Evolutionary conservation across 1,284 basidiomycete genomes (phyloP).

Genomic region (Trametes hirsuta): DNA sequence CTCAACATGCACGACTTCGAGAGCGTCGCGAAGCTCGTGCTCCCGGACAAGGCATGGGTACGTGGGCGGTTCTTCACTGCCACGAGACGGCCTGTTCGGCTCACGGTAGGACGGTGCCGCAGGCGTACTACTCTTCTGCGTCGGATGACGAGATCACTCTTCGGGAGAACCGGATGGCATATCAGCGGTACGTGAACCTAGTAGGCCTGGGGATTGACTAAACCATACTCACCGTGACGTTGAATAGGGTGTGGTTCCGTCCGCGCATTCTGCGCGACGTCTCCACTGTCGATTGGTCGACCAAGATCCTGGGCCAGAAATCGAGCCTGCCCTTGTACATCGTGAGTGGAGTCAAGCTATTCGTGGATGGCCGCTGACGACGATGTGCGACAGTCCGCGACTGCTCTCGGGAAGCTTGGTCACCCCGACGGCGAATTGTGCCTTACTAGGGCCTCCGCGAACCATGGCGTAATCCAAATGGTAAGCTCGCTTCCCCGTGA

Average conservation of each 20-base stretch:
- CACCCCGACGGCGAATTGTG: conserved; percentile 93
- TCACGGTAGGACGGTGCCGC: conserved; percentile 27
- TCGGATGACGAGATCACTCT: conserved; percentile 70
- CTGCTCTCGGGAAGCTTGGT: conserved; percentile 88
- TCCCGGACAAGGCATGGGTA: conserved; percentile 51
- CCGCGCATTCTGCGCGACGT: conserved; percentile 74
- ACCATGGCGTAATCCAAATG: conserved; percentile 88
- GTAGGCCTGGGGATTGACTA: not conserved
- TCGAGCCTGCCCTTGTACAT: conserved; percentile 67
- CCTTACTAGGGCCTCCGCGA: conserved; percentile 83
- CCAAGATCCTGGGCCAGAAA: conserved; percentile 59
- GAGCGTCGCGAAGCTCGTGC: conserved; percentile 54
- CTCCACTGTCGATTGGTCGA: conserved; percentile 60
- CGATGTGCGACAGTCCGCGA: conserved; percentile 56
- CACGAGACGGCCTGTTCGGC: not conserved
- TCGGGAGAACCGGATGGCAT: conserved; percentile 71
- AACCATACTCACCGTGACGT: not conserved
- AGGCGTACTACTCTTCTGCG: conserved; percentile 71
- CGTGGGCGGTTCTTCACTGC: not conserved
- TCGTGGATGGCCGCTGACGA: not conserved
- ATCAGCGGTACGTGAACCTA: conserved; percentile 48
- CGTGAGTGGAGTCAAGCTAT: conserved; percentile 19
- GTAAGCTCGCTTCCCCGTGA: conserved; percentile 42
- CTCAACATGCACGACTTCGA: conserved; percentile 78
- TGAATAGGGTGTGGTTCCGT: conserved; percentile 68